A percentile compares a stretch with the other conserved stretches of the same genome.
phyloP scores from a whole-genome alignment of 2,329 filamentous ascomycete genomes.

The Fusarium sarcochroum region DNA sequence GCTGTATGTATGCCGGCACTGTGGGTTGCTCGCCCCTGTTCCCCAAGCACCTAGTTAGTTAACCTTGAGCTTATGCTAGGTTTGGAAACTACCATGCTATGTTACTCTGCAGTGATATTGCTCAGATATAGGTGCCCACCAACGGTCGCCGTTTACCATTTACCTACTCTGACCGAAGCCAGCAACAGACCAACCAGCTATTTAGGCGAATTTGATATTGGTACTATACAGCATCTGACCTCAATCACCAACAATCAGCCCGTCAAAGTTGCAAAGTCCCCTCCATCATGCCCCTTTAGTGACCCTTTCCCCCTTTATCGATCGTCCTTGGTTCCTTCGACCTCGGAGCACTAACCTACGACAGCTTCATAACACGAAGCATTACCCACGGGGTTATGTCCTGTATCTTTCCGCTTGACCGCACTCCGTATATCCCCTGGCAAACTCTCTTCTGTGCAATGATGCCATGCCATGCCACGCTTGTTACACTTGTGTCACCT shows the following conservation, averaged over 20 bases:
- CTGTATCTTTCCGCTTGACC: conserved; percentile 24
- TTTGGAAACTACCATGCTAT: neutral
- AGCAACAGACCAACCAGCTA: conserved; percentile 1
- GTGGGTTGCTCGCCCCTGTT: conserved; percentile 25
- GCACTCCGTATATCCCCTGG: conserved; percentile 15
- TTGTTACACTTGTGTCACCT: conserved; percentile 27
- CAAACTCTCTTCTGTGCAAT: conserved; percentile 8
- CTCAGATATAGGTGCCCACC: conserved; percentile 21
- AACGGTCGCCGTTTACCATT: neutral
- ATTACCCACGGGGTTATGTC: conserved; percentile 13
- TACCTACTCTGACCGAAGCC: conserved; percentile 3
- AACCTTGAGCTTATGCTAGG: conserved; percentile 19
- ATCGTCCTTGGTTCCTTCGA: conserved; percentile 1
- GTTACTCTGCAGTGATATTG: conserved; percentile 15
- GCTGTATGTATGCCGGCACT: neutral
- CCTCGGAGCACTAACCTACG: conserved; percentile 14
- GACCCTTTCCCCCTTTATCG: conserved; percentile 11
- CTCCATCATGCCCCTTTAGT: neutral
- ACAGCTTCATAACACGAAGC: conserved; percentile 12
- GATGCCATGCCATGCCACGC: conserved; percentile 21
- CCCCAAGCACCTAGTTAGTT: conserved; percentile 13
- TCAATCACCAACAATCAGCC: neutral
- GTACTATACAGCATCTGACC: neutral
- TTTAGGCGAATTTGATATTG: neutral
- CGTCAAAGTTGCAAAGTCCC: conserved; percentile 13